Conservation (phyloP, 768 basidiomycete genomes). For the Xerocomellus dryophilus region DNA sequence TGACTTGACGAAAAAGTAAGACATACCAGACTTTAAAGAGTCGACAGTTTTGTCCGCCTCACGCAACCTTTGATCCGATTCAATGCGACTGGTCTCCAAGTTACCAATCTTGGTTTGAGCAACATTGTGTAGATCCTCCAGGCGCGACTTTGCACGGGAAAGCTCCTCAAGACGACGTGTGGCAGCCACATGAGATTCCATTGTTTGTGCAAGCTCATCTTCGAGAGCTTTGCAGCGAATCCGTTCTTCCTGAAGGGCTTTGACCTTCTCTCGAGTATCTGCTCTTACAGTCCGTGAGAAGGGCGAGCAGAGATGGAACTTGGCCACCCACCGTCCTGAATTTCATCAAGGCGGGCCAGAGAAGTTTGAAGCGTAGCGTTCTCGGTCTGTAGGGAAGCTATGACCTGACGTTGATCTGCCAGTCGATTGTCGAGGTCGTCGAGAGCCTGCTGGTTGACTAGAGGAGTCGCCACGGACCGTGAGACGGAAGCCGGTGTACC, state of each 20-base stretch:
- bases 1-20: slow-evolving; percentile 20
- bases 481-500: slow-evolving; percentile 4
- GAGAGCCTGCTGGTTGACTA: neutral
- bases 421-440: slow-evolving; percentile 16
- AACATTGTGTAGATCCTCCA: slow-evolving; percentile 15
- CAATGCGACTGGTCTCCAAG: slow-evolving; percentile 12
- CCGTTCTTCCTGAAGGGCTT: slow-evolving; percentile 21
- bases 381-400: slow-evolving; percentile 25
- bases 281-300: neutral
- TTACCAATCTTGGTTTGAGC: slow-evolving; percentile 16
- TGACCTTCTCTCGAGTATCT: slow-evolving; percentile 18
- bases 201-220: slow-evolving; percentile 19
- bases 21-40: slow-evolving; percentile 24
- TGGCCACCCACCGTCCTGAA: slow-evolving; percentile 30
- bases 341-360: slow-evolving; percentile 26
- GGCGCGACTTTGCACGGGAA: slow-evolving; percentile 23
- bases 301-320: neutral
- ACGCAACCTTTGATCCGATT: slow-evolving; percentile 12
- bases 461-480: neutral
- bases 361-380: slow-evolving; percentile 28
- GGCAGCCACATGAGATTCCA: slow-evolving; percentile 3
- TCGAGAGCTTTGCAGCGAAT: slow-evolving; percentile 19
- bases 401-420: slow-evolving; percentile 17
- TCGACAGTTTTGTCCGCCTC: slow-evolving; percentile 5
- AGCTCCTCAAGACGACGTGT: slow-evolving; percentile 19